Percentiles rank a stretch among this genome's conserved stretches.
Conservation (phyloP, 805 yeast genomes). For the Candida germanica region DNA sequence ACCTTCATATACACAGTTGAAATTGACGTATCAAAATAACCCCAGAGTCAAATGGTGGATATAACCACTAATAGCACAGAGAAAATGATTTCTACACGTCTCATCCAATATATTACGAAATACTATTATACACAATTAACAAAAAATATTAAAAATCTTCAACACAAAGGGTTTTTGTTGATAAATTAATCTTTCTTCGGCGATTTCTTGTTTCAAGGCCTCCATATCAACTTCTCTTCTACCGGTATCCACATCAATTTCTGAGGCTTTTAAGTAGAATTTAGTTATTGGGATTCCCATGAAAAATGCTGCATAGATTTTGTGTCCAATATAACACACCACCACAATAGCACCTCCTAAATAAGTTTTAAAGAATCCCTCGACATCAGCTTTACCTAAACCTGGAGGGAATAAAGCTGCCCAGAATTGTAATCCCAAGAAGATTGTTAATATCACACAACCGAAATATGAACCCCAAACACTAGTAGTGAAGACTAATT, state of each 20-base stretch:
- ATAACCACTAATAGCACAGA: not conserved
- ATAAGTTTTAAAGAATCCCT: slow-evolving; percentile 52
- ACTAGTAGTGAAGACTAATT: slow-evolving; percentile 27
- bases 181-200: slow-evolving; percentile 34
- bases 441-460: slow-evolving; percentile 21
- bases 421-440: slow-evolving; percentile 36
- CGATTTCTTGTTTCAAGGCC: slow-evolving; percentile 47
- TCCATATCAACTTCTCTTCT: slow-evolving; percentile 58
- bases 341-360: slow-evolving; percentile 45
- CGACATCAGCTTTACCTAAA: slow-evolving; percentile 28
- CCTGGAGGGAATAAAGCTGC: slow-evolving; percentile 37
- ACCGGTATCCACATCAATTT: slow-evolving; percentile 62
- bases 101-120: not conserved
- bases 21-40: too few species aligned
- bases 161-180: slow-evolving; percentile 12
- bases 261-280: slow-evolving; percentile 40
- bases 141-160: slow-evolving; percentile 16
- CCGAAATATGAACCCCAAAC: slow-evolving; percentile 34
- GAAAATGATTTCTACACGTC: not conserved
- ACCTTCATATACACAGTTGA: too few species aligned
- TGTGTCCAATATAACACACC: slow-evolving; percentile 49
- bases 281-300: slow-evolving; percentile 27
- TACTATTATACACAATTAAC: slow-evolving; percentile 9
- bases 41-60: not conserved
- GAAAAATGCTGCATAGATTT: slow-evolving; percentile 38